Conservation (phyloP, 2,329 filamentous ascomycete genomes). For the Coleophoma crateriformis region DNA sequence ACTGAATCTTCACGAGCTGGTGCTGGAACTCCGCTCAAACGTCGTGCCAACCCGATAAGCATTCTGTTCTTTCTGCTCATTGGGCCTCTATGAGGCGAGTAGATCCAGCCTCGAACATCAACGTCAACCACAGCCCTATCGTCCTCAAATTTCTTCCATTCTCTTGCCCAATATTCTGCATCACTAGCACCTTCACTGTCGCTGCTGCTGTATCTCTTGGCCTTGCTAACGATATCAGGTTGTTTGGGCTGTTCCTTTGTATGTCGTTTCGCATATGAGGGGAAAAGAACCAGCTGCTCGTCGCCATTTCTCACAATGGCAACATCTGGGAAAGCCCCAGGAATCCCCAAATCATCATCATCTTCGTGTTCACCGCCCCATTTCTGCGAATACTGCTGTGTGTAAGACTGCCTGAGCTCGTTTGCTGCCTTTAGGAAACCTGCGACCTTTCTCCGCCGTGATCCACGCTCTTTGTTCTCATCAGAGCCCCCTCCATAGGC, state of each 20-base stretch:
- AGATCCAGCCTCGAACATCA: slow-evolving; percentile 94
- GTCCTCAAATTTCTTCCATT: slow-evolving; percentile 77
- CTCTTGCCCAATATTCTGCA: slow-evolving; percentile 68
- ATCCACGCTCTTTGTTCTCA: slow-evolving; percentile 45
- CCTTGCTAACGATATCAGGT: slow-evolving; percentile 26
- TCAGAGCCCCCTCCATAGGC: slow-evolving; percentile 22
- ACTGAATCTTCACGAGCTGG: slow-evolving; percentile 40
- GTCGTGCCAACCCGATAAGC: slow-evolving; percentile 78
- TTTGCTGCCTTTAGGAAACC: slow-evolving; percentile 68
- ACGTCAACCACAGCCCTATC: slow-evolving; percentile 86
- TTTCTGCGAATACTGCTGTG: slow-evolving; percentile 42
- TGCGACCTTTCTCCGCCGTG: slow-evolving; percentile 73
- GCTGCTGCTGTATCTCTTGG: slow-evolving; percentile 29
- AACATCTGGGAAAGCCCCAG: slow-evolving; percentile 78
- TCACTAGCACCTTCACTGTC: slow-evolving; percentile 43
- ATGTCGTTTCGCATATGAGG: slow-evolving; percentile 72
- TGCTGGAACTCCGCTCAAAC: slow-evolving; percentile 79
- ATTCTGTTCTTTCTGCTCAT: slow-evolving; percentile 84
- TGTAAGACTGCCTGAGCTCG: slow-evolving; percentile 63
- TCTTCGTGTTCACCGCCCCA: slow-evolving; percentile 37
- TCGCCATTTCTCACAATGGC: slow-evolving; percentile 74
- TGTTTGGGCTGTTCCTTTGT: slow-evolving; percentile 21
- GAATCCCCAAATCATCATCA: slow-evolving; percentile 48
- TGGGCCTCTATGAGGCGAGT: slow-evolving; percentile 76
- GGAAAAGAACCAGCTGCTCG: slow-evolving; percentile 92